Percentiles rank a stretch among this genome's conserved stretches.
Evolutionary conservation across 768 basidiomycete genomes (phyloP).

Genomic region (Tricholoma sp.): DNA sequence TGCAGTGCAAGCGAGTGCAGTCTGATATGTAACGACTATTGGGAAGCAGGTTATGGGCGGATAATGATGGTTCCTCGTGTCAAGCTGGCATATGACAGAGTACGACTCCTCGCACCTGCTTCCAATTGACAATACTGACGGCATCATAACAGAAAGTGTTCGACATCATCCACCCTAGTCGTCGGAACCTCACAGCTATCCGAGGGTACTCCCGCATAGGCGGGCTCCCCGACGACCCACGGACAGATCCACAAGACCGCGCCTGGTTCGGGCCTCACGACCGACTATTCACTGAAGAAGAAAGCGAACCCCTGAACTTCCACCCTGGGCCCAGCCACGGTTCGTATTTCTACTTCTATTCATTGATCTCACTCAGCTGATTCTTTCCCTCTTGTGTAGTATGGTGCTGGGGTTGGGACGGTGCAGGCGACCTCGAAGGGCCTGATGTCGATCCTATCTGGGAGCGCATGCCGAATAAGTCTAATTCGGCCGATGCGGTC

Average conservation of each 20-base stretch:
- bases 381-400: slow-evolving; percentile 41
- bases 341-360: slow-evolving; percentile 33
- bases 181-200: slow-evolving; percentile 93
- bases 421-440: slow-evolving; percentile 95
- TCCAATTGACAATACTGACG: not conserved
- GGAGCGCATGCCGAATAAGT: slow-evolving; percentile 76
- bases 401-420: slow-evolving; percentile 99
- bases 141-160: slow-evolving; percentile 66
- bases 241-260: slow-evolving; percentile 96
- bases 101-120: slow-evolving; percentile 25
- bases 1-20: slow-evolving; percentile 96
- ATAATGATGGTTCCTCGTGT: slow-evolving; percentile 98
- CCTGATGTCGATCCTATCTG: slow-evolving; percentile 98
- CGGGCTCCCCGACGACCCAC: slow-evolving; percentile 94
- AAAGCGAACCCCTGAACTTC: slow-evolving; percentile 74
- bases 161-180: slow-evolving; percentile 87
- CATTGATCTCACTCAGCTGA: not conserved
- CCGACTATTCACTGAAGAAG: slow-evolving; percentile 86
- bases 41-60: slow-evolving; percentile 91
- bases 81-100: slow-evolving; percentile 92
- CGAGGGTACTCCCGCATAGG: slow-evolving; percentile 92
- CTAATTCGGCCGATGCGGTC: slow-evolving; percentile 54
- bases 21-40: slow-evolving; percentile 98
- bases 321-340: slow-evolving; percentile 80
- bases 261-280: slow-evolving; percentile 98